Base-by-base conservation (phyloP, 768 basidiomycete species). In the Kwoniella shandongensis region DNA sequence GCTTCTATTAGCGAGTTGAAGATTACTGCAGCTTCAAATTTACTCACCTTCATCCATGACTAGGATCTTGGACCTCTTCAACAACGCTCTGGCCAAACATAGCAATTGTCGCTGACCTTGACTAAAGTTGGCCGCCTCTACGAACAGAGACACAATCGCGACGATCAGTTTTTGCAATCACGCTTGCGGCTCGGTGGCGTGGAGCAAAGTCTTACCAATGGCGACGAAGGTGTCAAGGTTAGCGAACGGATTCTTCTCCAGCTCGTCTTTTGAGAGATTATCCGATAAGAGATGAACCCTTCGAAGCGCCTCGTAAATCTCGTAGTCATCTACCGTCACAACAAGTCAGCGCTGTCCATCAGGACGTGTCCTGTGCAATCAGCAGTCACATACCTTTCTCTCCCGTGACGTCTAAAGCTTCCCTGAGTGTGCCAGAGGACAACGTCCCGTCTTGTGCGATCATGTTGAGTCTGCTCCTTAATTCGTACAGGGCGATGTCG, bases 91-190 rank as follows among this genome's bases (percentile, higher is more conserved):
- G 17, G 73, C 73, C 1, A 77, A 51, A 38, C 72, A 69, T n/a
- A 77, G 59, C 11, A 77, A 57, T 51, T 77, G 76, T 27, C 75
- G 44, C 45, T 77, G 69, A 1, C 76, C 76, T 23, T 73, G 69
- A 47, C 57, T 63, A 52, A 76, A 73, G 42, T 77, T 76, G 23
- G 54, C 57, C 30, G 67, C 71, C 51, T 62, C 67, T 61, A 39
- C 50, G 30, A 11, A 36, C 44, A 36, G 12, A 12, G 32, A 15
- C 26, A 30, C 1, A 27, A 17, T n/a, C 22, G 40, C 11, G 10
- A 22, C 25, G 32, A 1, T 38, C 4, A 3, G 7, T 45, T 25
- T 13, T 15, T 29, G 17, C 38, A 12, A n/a, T n/a, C n/a, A n/a
- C n/a, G n/a, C n/a, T n/a, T n/a, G n/a, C n/a, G n/a, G n/a, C n/a